Evolutionary conservation across 495 filamentous ascomycete species (phyloP), one percentile per base, ranked within the genome.

Genomic region (Xylaria sp.): DNA sequence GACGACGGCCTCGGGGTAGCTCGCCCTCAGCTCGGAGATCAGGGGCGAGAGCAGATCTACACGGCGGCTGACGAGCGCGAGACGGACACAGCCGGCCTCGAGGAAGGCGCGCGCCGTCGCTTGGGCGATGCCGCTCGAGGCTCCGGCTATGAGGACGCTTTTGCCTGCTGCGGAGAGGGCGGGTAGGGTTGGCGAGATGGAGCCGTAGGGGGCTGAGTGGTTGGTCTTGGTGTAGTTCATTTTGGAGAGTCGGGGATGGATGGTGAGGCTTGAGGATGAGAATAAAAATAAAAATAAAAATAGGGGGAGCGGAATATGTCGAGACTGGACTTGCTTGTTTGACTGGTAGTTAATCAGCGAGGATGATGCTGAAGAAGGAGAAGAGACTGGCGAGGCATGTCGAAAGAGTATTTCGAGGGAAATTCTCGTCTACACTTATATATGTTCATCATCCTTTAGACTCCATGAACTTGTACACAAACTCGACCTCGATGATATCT

Each of bases 81-180:
- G 63, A 2, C 50, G 61, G 14, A 7, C 43, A 5, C 65, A 55
- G 1, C 76, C 76, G 3, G 78, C 71, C 11, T 50, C 61, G 31
- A 74, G 70, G 61, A 81, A 77, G 17, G 74, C 68, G 55, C 62
- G 71, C 17, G 78, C 76, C 41, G 74, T 76, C 33, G 37, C 63
- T 9, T 67, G 68, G 35, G 79, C 83, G 58, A 85, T 75, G 48
- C 82, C 82, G 26, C 74, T 68, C 48, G 75, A 75, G 29, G 75
- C 83, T 5, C 83, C 82, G 46, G 82, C 81, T 63, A 85, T 78
- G 33, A 85, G 58, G 24, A 82, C 69, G 33, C 82, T 80, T 66
- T 82, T 84, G 1, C 76, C 80, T 1, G 70, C 73, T 17, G 80
- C 75, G 5, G 80, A 81, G 57, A 82, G 73, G 17, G 71, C 70